Base-by-base conservation (phyloP, 495 filamentous ascomycete genomes). In the Lophiotrema nucula region DNA sequence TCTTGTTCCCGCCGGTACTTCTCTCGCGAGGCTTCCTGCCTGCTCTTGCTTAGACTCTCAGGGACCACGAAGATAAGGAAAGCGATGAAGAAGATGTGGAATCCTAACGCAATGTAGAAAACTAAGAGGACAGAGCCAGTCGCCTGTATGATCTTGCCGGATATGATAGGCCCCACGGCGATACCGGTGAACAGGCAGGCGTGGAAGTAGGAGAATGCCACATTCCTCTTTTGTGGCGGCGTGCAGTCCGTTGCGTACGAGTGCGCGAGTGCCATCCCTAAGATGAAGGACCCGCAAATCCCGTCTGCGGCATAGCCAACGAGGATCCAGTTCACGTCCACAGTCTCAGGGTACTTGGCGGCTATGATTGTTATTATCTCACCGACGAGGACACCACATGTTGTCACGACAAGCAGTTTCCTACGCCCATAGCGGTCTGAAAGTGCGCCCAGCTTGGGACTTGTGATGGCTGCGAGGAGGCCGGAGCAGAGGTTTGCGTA, bases 171-270 rank as follows among this genome's bases (percentile, higher is more conserved):
- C 0, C 93, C 93, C 12, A 88, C 57, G 3, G 93, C 92, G 43
- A 97, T 83, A 23, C 93, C 93, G 8, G 81, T 78, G 66, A 96
- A 98, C 15, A 98, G 76, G 63, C 84, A 86, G 13, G 89, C 90
- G 64, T 97, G 90, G 57, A 96, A 87, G 61, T 88, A 89, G 2
- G 88, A 91, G 70, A 98, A 96, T 21, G 84, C 83, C n/a, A 93
- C 86, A 43, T 85, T 89, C 18, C 93, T 82, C 56, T 81, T 80
- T 24, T 84, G 83, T 0, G 89, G 88, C 15, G 84, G 75, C 12
- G 93, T 92, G 71, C 90, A 96, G 68, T 98, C 93, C 37, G 88
- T 81, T 4, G 85, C 87, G 69, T 97, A 98, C 0, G 92, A 87
- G 66, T 92, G 83, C 21, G 81, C 83, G 35, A 97, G 66, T 10